Percentiles rank a stretch among this genome's conserved stretches.
Evolutionary conservation across 1,284 basidiomycete species (phyloP).

Genomic region (Leucoagaricus sp.): DNA sequence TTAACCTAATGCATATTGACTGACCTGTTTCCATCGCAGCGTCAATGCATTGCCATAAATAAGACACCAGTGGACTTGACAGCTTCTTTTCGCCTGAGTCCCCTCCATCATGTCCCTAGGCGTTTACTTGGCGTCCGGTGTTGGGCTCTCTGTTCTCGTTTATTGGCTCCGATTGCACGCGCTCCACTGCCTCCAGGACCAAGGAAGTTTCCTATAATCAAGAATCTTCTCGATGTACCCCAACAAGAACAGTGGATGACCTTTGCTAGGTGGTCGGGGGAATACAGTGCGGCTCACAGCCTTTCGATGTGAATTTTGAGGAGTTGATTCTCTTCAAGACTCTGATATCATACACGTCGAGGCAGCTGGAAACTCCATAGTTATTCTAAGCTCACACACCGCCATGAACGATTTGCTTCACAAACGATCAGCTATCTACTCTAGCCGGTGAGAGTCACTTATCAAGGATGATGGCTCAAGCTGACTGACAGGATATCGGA

Average conservation of each 20-base stretch:
- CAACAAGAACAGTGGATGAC: neutral
- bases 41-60: too few relatives aligned
- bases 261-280: neutral
- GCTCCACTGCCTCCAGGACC: neutral
- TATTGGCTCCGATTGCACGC: neutral
- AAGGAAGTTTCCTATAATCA: neutral
- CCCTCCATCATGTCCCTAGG: neutral
- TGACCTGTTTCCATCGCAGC: too few relatives aligned
- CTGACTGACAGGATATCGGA: neutral
- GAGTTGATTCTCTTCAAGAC: neutral
- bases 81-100: too few relatives aligned
- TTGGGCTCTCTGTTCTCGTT: neutral
- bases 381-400: neutral
- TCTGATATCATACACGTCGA: conserved; percentile 6
- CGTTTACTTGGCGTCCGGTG: neutral
- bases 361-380: conserved; percentile 1
- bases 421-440: conserved; percentile 7
- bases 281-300: neutral
- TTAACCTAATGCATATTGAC: too few relatives aligned
- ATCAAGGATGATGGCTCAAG: neutral
- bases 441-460: neutral
- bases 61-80: too few relatives aligned
- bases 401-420: conserved; percentile 1
- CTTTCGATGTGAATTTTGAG: neutral
- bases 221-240: neutral